Percentiles rank a stretch among this genome's conserved stretches.
phyloP scores from a whole-genome alignment of 2,329 filamentous ascomycete genomes.

The Achaetomium macrosporum region DNA sequence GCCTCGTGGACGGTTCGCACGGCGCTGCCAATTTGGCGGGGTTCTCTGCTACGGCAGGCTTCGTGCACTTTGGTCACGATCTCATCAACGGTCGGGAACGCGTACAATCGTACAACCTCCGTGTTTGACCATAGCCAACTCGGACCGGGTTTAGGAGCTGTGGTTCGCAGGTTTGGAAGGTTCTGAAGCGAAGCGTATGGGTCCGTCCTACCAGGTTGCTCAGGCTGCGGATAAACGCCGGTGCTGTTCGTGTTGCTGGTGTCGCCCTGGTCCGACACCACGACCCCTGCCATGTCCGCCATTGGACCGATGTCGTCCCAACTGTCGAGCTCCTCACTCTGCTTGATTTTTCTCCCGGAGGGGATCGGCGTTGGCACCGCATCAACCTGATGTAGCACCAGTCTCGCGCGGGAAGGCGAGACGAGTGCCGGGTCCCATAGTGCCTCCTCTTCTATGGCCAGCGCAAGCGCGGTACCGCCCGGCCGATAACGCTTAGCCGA shows the following conservation, averaged over 20 bases:
- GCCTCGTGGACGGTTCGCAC: slow-evolving; percentile 11
- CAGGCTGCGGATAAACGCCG: background rate
- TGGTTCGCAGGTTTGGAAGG: background rate
- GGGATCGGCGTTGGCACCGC: background rate
- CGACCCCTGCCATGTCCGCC: background rate
- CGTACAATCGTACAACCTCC: slow-evolving; percentile 1
- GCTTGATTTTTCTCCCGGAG: background rate
- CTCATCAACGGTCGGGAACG: slow-evolving; percentile 13
- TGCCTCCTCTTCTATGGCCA: slow-evolving; percentile 25
- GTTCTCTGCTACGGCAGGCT: slow-evolving; percentile 13
- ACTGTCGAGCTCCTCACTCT: background rate
- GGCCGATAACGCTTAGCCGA: slow-evolving; percentile 35
- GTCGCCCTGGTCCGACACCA: background rate
- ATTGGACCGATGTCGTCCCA: background rate
- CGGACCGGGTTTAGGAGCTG: background rate
- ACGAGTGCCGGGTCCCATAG: slow-evolving; percentile 15
- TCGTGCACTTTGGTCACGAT: slow-evolving; percentile 17
- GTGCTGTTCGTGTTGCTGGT: background rate
- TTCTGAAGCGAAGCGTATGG: background rate
- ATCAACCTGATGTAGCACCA: background rate
- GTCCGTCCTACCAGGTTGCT: background rate
- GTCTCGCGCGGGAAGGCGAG: background rate
- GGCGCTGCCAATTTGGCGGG: slow-evolving; percentile 4
- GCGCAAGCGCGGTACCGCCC: slow-evolving; percentile 23
- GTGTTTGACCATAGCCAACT: slow-evolving; percentile 5